Evolutionary conservation across 75 land plant species (phyloP), one percentile per base, ranked within the genome.

Genomic region (Chamaecyparis obtusa): DNA sequence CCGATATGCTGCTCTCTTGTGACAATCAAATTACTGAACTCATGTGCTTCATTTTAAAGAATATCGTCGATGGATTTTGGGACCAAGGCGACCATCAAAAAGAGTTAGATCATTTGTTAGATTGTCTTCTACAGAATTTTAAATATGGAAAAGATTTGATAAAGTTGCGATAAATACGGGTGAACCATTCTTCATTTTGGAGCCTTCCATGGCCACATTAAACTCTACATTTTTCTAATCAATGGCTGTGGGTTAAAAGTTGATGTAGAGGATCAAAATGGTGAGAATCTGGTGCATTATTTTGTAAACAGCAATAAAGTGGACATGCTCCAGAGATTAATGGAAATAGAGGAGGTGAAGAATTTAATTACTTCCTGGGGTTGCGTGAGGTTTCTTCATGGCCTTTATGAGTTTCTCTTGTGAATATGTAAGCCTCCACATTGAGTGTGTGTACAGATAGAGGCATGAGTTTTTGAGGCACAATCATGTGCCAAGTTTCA

Each of bases 261-360:
- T 0, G 32, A 24, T 1, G 74, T n/a, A 21, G 0, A 21, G 74
- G 74, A 69, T 69, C 32, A 32, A 69, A 69, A 69, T n/a, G 9
- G 24, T 5, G 74, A 69, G n/a, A 69, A 69, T n/a, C 0, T n/a
- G 7, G 3, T 69, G n/a, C 74, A 69, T 0, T 30, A n/a, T 69
- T 1, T 32, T 1, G 74, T 69, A 5, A 69, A 69, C 0, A n/a
- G 74, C n/a, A 69, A n/a, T 9, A n/a, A 69, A 0, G 2, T 3
- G 0, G 6, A 5, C 10, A 5, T 9, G n/a, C 8, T 9, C 0
- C 0, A 0, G 3, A 11, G 2, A 1, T 33, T 74, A 14, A 2
- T 0, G 13, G 0, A 11, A 13, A 13, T 33, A 14, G 0, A 1
- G 0, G 76, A 14, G 1, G 15, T 74, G 36, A 13, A 32, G 76